These are phyloP conservation scores for Debaryomyces subglobosus DNA, from an alignment of 1,139 yeast species.

Conservation along the genomic window DNA sequence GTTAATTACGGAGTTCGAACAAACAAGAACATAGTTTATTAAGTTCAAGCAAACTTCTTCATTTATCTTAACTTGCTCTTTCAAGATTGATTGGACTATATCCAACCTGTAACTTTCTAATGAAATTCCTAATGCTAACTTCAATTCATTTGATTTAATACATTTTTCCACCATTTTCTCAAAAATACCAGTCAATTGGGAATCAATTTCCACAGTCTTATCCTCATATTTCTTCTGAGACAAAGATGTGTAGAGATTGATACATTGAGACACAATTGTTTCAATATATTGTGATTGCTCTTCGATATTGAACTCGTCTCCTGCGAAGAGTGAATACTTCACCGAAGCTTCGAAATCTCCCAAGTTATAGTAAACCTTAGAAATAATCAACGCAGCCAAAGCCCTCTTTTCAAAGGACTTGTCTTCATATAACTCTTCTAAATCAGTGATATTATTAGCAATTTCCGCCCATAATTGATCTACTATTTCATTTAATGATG, in stretches of 20 bases:
- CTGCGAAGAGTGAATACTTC: slow-evolving; percentile 84
- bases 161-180: slow-evolving; percentile 88
- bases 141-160: slow-evolving; percentile 67
- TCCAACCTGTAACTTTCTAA: slow-evolving; percentile 88
- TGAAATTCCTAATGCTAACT: slow-evolving; percentile 88
- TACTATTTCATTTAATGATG: slow-evolving; percentile 77
- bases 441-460: slow-evolving; percentile 85
- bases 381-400: slow-evolving; percentile 89
- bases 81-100: slow-evolving; percentile 66
- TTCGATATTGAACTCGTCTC: slow-evolving; percentile 74
- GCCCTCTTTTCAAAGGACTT: slow-evolving; percentile 70
- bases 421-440: slow-evolving; percentile 90
- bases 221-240: slow-evolving; percentile 59
- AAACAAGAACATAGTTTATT: slow-evolving; percentile 75
- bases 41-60: slow-evolving; percentile 56
- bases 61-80: slow-evolving; percentile 39
- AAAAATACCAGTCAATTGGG: slow-evolving; percentile 68
- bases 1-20: slow-evolving; percentile 64
- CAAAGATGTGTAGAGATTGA: slow-evolving; percentile 73
- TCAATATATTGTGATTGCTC: slow-evolving; percentile 83
- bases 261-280: slow-evolving; percentile 91
- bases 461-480: slow-evolving; percentile 98
- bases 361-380: slow-evolving; percentile 92
- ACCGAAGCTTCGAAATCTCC: slow-evolving; percentile 95
- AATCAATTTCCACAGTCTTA: slow-evolving; percentile 50